Conservation (phyloP, 768 basidiomycete species). For the Dacryopinax primogenitus region DNA sequence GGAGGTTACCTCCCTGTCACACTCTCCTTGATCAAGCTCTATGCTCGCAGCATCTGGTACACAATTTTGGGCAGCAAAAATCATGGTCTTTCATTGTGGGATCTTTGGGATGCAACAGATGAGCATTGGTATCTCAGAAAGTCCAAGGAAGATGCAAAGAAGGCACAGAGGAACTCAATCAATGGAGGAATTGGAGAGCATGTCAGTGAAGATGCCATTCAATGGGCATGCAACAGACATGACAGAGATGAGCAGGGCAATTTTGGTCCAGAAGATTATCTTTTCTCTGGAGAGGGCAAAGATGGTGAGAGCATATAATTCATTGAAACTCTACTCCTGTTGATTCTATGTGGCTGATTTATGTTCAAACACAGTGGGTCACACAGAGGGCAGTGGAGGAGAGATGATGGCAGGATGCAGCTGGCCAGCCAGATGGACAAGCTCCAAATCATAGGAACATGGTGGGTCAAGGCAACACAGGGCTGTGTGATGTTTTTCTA, state of each 20-base stretch:
- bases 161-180: constrained; percentile 6
- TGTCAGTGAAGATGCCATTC: constrained; percentile 21
- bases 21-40: constrained; percentile 69
- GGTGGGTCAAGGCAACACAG: constrained; percentile 57
- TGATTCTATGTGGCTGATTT: constrained; percentile 63
- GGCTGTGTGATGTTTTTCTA: constrained; percentile 30
- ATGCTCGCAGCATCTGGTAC: constrained; percentile 73
- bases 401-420: constrained; percentile 25
- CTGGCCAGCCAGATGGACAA: constrained; percentile 21
- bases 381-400: constrained; percentile 54
- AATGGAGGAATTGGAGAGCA: constrained; percentile 6
- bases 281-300: constrained; percentile 44
- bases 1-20: constrained; percentile 84
- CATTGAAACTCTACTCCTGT: constrained; percentile 64
- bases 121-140: constrained; percentile 73
- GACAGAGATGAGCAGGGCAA: constrained; percentile 60
- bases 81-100: constrained; percentile 10
- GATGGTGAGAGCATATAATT: constrained; percentile 60
- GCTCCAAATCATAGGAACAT: constrained; percentile 26
- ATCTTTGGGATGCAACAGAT: constrained; percentile 24
- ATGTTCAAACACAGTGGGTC: constrained; percentile 64
- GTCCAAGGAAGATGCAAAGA: constrained; percentile 62
- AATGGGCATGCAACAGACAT: constrained; percentile 70
- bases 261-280: constrained; percentile 72
- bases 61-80: constrained; percentile 52